Percentiles rank a stretch among this genome's conserved stretches.
Evolutionary conservation across 306 rosid species (phyloP).

Genomic region (Quercus suber): DNA sequence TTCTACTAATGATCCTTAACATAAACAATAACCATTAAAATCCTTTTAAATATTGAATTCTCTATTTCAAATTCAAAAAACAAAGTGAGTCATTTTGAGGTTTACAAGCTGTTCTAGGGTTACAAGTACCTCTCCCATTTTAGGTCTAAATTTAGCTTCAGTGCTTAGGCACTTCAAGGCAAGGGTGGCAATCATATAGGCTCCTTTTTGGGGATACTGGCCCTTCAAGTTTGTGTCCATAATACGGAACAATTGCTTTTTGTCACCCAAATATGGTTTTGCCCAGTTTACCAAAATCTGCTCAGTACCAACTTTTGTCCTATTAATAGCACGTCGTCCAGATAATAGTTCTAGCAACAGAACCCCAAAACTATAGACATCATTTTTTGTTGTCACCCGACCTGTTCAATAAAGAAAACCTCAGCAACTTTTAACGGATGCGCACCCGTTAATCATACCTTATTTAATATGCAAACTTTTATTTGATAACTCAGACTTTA

Average conservation of each 20-base stretch:
- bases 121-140: constrained; percentile 66
- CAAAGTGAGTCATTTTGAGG: constrained; percentile 33
- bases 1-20: too few relatives aligned
- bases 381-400: constrained; percentile 81
- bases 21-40: too few relatives aligned
- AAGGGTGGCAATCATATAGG: constrained; percentile 64
- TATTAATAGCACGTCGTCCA: constrained; percentile 74
- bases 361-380: constrained; percentile 91
- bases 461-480: neutral
- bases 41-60: too few relatives aligned
- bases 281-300: constrained; percentile 90
- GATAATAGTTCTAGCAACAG: constrained; percentile 75
- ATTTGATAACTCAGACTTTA: neutral
- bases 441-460: too few relatives aligned
- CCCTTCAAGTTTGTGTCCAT: constrained; percentile 94
- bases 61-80: too few relatives aligned
- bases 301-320: constrained; percentile 52
- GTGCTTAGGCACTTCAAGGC: constrained; percentile 65
- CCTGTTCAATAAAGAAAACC: constrained; percentile 36
- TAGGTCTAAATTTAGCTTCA: constrained; percentile 80
- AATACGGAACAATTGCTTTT: constrained; percentile 65
- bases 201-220: constrained; percentile 80
- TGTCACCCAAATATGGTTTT: constrained; percentile 71
- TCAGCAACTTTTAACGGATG: neutral
- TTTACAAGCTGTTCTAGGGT: constrained; percentile 60